Evolutionary conservation across 2,329 filamentous ascomycete genomes (phyloP).

Genomic region (Parastagonospora avenae): DNA sequence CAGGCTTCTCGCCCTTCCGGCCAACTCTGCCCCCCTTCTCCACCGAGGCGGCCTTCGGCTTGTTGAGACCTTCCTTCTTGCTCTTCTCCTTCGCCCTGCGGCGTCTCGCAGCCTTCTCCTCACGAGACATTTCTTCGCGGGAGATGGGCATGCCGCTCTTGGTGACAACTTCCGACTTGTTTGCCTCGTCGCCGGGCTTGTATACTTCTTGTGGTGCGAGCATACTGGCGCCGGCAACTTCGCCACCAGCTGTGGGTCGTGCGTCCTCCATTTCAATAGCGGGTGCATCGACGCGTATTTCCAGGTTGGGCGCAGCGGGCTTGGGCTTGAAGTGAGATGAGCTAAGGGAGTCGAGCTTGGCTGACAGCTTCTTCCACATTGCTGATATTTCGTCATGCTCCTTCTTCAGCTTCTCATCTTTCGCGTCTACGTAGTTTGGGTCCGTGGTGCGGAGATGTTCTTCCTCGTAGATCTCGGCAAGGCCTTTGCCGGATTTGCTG

Average conservation of each 20-base stretch:
- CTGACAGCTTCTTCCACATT: constrained; percentile 81
- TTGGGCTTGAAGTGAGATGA: constrained; percentile 97
- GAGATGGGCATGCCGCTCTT: constrained; percentile 80
- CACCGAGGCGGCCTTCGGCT: constrained; percentile 51
- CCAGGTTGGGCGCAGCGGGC: constrained; percentile 77
- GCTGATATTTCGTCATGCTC: constrained; percentile 83
- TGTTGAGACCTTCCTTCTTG: constrained; percentile 67
- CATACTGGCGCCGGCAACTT: constrained; percentile 70
- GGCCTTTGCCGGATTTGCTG: constrained; percentile 80
- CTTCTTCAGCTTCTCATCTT: constrained; percentile 79
- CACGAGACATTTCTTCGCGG: constrained; percentile 83
- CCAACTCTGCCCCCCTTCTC: constrained; percentile 54
- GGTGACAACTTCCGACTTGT: constrained; percentile 73
- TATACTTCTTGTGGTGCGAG: constrained; percentile 96
- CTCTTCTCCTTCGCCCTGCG: constrained; percentile 85
- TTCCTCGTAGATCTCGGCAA: constrained; percentile 93
- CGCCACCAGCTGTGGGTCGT: constrained; percentile 80
- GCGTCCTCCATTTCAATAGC: constrained; percentile 95
- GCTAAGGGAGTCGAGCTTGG: constrained; percentile 83
- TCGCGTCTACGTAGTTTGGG: constrained; percentile 78
- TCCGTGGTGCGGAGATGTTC: constrained; percentile 82
- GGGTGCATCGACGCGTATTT: constrained; percentile 88
- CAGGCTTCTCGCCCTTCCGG: constrained; percentile 46
- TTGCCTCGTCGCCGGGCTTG: constrained; percentile 71
- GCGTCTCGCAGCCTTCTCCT: constrained; percentile 78